A percentile compares a stretch with the other conserved stretches of the same genome.
Conservation (phyloP, 768 basidiomycete species). For the Leccinum rimulosum region DNA sequence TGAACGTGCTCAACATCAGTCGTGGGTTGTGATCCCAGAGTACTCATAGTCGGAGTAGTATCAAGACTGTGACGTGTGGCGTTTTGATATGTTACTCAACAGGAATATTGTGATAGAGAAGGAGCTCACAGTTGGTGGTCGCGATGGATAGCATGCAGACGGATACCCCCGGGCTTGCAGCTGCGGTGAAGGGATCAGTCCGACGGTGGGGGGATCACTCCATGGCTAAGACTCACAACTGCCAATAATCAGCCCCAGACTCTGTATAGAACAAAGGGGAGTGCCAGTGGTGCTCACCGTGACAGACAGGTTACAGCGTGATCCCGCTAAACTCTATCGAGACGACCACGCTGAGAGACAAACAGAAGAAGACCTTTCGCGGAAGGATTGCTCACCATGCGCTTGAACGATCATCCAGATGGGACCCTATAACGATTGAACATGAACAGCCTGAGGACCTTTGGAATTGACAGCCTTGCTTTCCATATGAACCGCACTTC, state of each 20-base stretch:
- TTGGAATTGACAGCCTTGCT: too few species aligned
- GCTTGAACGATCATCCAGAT: constrained; percentile 15
- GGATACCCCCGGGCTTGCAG: constrained; percentile 23
- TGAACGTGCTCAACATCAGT: constrained; percentile 30
- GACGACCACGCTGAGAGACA: too few species aligned
- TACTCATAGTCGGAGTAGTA: constrained; percentile 38
- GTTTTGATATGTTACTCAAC: too few species aligned
- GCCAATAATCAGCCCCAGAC: not conserved
- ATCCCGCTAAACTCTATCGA: constrained; percentile 12
- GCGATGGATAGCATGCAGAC: constrained; percentile 38
- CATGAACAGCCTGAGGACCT: too few species aligned
- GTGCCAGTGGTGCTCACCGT: constrained; percentile 14
- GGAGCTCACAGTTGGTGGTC: constrained; percentile 35
- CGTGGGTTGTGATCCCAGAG: constrained; percentile 31
- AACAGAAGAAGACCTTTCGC: too few species aligned
- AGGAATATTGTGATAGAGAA: too few species aligned
- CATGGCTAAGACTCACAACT: not conserved
- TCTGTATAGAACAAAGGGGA: not conserved
- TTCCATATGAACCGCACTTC: too few species aligned
- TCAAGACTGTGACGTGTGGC: too few species aligned
- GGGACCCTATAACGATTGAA: too few species aligned
- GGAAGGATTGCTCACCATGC: too few species aligned
- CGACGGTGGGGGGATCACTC: too few species aligned
- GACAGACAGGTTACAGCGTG: constrained; percentile 11
- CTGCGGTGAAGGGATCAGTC: constrained; percentile 14